phyloP scores from a whole-genome alignment of 805 yeast genomes.

The Millerago galiae region DNA sequence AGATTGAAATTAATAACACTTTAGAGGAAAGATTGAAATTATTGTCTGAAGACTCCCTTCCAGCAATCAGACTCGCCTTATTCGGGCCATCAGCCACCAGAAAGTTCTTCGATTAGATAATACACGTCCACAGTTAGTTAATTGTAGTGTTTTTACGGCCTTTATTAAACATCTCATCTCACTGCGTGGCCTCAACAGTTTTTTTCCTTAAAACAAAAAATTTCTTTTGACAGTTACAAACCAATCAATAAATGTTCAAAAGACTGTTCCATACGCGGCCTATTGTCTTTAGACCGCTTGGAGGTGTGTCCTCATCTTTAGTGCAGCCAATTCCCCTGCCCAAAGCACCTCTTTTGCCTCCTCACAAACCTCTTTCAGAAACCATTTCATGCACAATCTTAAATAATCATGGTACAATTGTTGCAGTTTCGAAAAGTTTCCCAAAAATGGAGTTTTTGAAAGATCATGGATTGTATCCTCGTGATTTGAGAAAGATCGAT shows the following conservation, averaged over 20 bases:
- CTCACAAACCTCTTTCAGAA: constrained; percentile 1
- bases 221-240: background rate
- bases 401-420: constrained; percentile 65
- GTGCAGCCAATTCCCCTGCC: constrained; percentile 2
- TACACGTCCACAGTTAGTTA: background rate
- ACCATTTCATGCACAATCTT: constrained; percentile 61
- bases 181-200: background rate
- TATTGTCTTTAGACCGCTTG: background rate
- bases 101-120: constrained; percentile 74
- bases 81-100: constrained; percentile 82
- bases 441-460: constrained; percentile 71
- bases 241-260: background rate
- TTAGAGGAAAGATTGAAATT: constrained; percentile 88
- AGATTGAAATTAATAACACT: constrained; percentile 87
- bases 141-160: no score
- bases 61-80: constrained; percentile 84
- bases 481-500: constrained; percentile 81
- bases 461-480: constrained; percentile 70
- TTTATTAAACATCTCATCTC: background rate
- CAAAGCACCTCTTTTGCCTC: constrained; percentile 5
- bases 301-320: background rate
- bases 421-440: constrained; percentile 71
- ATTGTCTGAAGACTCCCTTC: constrained; percentile 78
- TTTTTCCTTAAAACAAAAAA: background rate
- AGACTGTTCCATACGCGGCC: background rate